Evolutionary conservation across 805 yeast genomes (phyloP).

Genomic region (Spathaspora sp.): DNA sequence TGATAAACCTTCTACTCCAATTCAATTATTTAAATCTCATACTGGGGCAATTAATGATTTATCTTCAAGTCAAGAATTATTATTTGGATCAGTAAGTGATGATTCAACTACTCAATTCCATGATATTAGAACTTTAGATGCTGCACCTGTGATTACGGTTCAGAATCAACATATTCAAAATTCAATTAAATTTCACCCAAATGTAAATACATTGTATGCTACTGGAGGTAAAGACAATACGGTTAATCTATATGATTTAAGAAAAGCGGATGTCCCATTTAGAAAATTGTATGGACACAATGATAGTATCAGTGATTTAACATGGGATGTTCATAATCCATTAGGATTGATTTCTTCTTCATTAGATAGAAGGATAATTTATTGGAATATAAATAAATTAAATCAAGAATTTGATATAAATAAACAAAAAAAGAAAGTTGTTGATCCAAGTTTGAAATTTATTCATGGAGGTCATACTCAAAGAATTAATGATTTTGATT

Average conservation of each 20-base stretch:
- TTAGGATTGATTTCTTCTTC: constrained; percentile 55
- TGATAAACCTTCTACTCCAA: constrained; percentile 40
- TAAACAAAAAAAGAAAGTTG: constrained; percentile 49
- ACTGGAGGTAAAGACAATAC: constrained; percentile 78
- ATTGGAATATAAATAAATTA: constrained; percentile 70
- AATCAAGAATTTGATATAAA: constrained; percentile 43
- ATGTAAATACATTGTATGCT: constrained; percentile 51
- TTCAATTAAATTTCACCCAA: constrained; percentile 64
- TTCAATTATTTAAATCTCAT: constrained; percentile 48
- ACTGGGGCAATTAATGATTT: constrained; percentile 63
- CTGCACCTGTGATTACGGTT: constrained; percentile 43
- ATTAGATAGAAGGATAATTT: constrained; percentile 62
- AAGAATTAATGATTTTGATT: constrained; percentile 59
- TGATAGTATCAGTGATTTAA: constrained; percentile 40
- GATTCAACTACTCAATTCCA: constrained; percentile 59
- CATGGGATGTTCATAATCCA: constrained; percentile 49
- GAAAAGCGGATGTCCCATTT: constrained; percentile 56
- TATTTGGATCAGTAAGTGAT: constrained; percentile 73
- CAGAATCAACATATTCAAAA: constrained; percentile 57
- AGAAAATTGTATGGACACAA: constrained; percentile 68
- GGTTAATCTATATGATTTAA: constrained; percentile 71
- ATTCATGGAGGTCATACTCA: constrained; percentile 87
- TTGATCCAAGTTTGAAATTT: constrained; percentile 72
- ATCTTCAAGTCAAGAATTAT: constrained; percentile 30
- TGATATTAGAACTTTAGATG: constrained; percentile 44